Evolutionary conservation across 2,329 filamentous ascomycete genomes (phyloP), one percentile per base, ranked within the genome.

Genomic region (Tricladium varicosporioides): DNA sequence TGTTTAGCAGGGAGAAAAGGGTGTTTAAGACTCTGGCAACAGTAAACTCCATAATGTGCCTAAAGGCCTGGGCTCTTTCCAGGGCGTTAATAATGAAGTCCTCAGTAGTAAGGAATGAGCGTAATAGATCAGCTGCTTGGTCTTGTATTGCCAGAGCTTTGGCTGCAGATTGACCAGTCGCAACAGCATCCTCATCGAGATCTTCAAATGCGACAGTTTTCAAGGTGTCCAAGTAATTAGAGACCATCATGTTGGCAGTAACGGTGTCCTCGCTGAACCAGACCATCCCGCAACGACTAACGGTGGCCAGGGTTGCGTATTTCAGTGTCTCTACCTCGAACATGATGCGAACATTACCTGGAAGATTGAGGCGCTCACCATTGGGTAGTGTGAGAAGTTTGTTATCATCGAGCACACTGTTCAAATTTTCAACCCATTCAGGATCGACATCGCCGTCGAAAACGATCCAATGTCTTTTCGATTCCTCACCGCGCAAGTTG

Each of bases 261-360:
- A 99, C 93, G 27, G 92, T 97, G 70, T 99, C 95, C 68, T 97
- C 93, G 71, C 92, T 99, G 76, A 97, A 99, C 94, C 94, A 99
- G 13, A 99, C 95, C 94, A 99, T 99, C 81, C 94, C 94, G 72
- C 94, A 99, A 76, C 94, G 92, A 86, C 90, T 95, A 70, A 99
- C 94, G n/a, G 94, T 99, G 55, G 94, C 94, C 46, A 99, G 83
- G 0, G 94, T 99, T 40, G 94, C 94, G 71, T 99, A 99, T 71
- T 95, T 96, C 59, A 99, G 80, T 2, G 88, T 97, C 76, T 99
- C 95, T 36, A 99, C 94, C 77, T 99, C 94, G 69, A 99, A 99
- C 92, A 99, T 97, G 75, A 99, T 96, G 65, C 95, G 91, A 22
- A 99, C 94, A 69, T 99, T 99, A 1, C 89, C 70, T 3, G 94